phyloP scores from a whole-genome alignment of 352 stramenopile species.

The Globisporangium okanoganense region DNA sequence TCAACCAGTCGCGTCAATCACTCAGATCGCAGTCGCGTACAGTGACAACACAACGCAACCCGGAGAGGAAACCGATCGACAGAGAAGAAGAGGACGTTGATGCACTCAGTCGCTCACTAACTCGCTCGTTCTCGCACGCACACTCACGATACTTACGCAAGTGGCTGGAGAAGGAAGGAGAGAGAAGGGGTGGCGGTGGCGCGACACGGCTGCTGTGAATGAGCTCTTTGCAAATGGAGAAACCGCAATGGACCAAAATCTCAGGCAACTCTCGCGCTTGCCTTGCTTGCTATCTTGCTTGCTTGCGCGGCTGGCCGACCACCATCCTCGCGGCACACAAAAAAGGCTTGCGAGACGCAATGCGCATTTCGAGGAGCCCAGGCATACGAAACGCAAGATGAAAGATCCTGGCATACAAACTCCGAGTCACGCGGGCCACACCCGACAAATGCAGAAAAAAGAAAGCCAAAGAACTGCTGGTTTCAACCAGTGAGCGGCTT shows the following conservation, averaged over 20 bases:
- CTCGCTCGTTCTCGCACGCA: constrained; percentile 4
- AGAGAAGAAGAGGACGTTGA: background rate
- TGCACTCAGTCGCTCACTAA: background rate
- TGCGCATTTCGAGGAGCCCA: background rate
- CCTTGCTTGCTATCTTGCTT: background rate
- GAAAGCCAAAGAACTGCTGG: constrained; percentile 5
- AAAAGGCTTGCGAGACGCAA: constrained; percentile 1
- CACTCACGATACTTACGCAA: constrained; percentile 24
- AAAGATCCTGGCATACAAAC: constrained; percentile 12
- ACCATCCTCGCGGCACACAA: constrained; percentile 14
- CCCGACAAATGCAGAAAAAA: constrained; percentile 3
- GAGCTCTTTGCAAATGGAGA: constrained; percentile 15
- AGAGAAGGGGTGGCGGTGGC: constrained; percentile 1
- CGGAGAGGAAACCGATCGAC: constrained; percentile 1
- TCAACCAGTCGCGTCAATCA: constrained; percentile 2
- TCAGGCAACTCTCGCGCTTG: constrained; percentile 8
- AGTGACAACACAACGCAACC: constrained; percentile 1
- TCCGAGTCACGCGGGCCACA: background rate
- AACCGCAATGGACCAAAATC: constrained; percentile 15
- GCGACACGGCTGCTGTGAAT: background rate
- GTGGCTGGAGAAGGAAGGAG: constrained; percentile 7
- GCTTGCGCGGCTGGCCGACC: constrained; percentile 2
- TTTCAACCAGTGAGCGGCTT: background rate
- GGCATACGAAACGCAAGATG: constrained; percentile 7
- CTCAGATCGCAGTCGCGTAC: constrained; percentile 4